Conservation (phyloP, 1,139 yeast species). For the Diutina neorugosa region DNA sequence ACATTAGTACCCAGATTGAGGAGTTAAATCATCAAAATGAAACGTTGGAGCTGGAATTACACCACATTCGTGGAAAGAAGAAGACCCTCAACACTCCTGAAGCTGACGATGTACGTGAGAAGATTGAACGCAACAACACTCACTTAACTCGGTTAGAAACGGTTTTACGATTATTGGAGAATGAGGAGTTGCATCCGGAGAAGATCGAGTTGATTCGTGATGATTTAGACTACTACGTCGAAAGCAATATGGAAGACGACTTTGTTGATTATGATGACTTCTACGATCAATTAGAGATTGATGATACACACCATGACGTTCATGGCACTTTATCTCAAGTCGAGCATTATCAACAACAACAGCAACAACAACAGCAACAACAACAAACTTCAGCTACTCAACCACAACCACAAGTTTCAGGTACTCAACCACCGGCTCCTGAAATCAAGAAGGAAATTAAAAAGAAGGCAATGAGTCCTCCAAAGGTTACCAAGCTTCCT, state of each 20-base stretch:
- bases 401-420: background rate
- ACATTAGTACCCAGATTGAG: slow-evolving; percentile 64
- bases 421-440: background rate
- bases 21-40: slow-evolving; percentile 79
- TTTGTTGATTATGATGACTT: slow-evolving; percentile 92
- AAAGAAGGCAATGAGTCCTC: slow-evolving; percentile 1
- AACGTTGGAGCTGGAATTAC: slow-evolving; percentile 65
- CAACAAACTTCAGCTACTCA: background rate
- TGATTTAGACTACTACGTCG: slow-evolving; percentile 88
- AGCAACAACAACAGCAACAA: background rate
- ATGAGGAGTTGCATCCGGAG: slow-evolving; percentile 75
- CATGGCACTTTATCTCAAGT: background rate
- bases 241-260: slow-evolving; percentile 90
- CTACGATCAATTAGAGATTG: slow-evolving; percentile 77
- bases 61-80: slow-evolving; percentile 39
- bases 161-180: slow-evolving; percentile 67
- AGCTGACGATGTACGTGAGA: slow-evolving; percentile 7
- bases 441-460: background rate
- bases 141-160: slow-evolving; percentile 72
- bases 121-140: slow-evolving; percentile 64
- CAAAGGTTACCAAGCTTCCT: background rate
- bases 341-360: background rate
- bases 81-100: slow-evolving; percentile 9
- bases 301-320: slow-evolving; percentile 20
- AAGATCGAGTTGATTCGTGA: slow-evolving; percentile 72